A percentile compares a stretch with the other conserved stretches of the same genome.
Evolutionary conservation across 2,329 filamentous ascomycete genomes (phyloP).

Genomic region (Fusarium sulawesiense): DNA sequence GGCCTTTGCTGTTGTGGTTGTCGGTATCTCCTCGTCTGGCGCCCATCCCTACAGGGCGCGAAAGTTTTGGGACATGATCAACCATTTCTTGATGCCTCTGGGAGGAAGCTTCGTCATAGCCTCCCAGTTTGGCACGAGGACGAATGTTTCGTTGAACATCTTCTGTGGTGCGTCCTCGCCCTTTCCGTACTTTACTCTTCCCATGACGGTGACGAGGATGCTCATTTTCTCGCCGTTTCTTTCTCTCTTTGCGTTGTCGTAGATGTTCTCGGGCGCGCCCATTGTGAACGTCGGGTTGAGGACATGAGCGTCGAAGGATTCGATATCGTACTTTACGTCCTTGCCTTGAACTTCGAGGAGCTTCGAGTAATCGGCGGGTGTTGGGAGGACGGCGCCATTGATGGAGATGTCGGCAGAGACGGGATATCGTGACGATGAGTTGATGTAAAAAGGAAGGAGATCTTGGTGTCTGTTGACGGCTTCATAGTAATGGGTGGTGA

Average conservation of each 20-base stretch:
- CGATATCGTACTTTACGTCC: conserved; percentile 75
- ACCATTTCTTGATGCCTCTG: conserved; percentile 67
- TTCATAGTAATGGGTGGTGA: conserved; percentile 80
- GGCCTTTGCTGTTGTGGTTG: conserved; percentile 6
- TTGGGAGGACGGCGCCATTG: conserved; percentile 77
- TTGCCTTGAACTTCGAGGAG: conserved; percentile 73
- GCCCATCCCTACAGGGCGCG: conserved; percentile 59
- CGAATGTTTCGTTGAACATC: conserved; percentile 82
- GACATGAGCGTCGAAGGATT: conserved; percentile 81
- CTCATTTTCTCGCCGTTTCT: conserved; percentile 70
- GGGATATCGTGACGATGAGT: conserved; percentile 63
- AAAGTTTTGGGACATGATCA: conserved; percentile 80
- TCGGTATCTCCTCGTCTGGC: conserved; percentile 6
- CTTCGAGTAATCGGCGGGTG: conserved; percentile 73
- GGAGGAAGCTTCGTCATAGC: conserved; percentile 64
- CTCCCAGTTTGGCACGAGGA: conserved; percentile 82
- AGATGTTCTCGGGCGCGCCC: conserved; percentile 63
- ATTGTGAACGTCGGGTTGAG: conserved; percentile 75
- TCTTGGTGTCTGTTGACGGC: conserved; percentile 73
- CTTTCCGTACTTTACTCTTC: conserved; percentile 75
- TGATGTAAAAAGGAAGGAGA: conserved; percentile 78
- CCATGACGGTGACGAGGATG: conserved; percentile 78
- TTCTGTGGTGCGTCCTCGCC: conserved; percentile 71
- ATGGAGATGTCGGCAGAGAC: conserved; percentile 78
- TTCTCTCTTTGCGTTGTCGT: conserved; percentile 57